These are phyloP conservation scores for Zygosaccharomyces rouxii DNA, from an alignment of 805 yeast genomes.

Conservation along the genomic window DNA sequence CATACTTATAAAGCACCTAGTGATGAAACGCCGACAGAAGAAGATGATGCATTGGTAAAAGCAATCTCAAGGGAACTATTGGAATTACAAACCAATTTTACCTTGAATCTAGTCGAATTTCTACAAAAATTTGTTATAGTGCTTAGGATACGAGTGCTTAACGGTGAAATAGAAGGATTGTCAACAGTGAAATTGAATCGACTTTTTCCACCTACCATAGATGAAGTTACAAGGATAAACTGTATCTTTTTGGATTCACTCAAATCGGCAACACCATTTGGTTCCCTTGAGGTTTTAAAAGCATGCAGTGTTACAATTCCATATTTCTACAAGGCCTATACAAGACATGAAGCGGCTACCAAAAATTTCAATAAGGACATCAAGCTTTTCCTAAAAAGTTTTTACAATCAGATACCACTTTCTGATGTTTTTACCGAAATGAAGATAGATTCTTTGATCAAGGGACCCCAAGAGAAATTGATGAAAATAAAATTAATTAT, in stretches of 20 bases:
- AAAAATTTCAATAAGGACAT: constrained; percentile 52
- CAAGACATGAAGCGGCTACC: constrained; percentile 91
- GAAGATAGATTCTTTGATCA: constrained; percentile 56
- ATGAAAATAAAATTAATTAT: constrained; percentile 66
- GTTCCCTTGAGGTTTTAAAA: constrained; percentile 69
- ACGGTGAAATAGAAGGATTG: constrained; percentile 46
- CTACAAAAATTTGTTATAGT: constrained; percentile 78
- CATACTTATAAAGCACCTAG: constrained; percentile 62
- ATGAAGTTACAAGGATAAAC: constrained; percentile 86
- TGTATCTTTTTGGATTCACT: constrained; percentile 77
- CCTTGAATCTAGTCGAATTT: constrained; percentile 66
- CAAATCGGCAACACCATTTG: constrained; percentile 59
- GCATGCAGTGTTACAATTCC: constrained; percentile 84
- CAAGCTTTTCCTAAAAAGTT: constrained; percentile 40
- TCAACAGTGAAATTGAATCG: constrained; percentile 67
- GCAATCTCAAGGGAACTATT: constrained; percentile 64
- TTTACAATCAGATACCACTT: constrained; percentile 26
- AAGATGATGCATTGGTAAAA: constrained; percentile 34
- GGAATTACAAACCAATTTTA: constrained; percentile 67
- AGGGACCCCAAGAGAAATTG: constrained; percentile 62
- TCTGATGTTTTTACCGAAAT: constrained; percentile 42
- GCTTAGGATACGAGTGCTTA: constrained; percentile 62
- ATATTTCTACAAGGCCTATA: constrained; percentile 86
- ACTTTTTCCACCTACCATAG: constrained; percentile 91
- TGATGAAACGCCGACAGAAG: constrained; percentile 11